Evolutionary conservation across 768 basidiomycete species (phyloP), one percentile per base, ranked within the genome.

Genomic region (Suillus subaureus): DNA sequence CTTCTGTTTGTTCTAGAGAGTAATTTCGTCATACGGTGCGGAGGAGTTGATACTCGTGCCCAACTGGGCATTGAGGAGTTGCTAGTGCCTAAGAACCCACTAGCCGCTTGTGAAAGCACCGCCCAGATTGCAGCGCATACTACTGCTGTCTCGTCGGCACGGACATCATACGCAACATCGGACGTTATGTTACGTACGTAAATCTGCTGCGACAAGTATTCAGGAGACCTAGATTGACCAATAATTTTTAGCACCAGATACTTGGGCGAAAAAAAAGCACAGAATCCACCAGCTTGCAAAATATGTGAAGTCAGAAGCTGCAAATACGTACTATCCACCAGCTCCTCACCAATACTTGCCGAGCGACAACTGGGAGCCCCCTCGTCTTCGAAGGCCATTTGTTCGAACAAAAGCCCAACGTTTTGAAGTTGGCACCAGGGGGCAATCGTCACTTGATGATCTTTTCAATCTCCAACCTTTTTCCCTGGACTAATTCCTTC

Each of bases 181-280:
- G 64, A 71, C 13, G 68, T 71, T 4, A 82, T 82, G 81, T 76
- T 76, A 62, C 78, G 81, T 82, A 73, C 66, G 77, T 70, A 64
- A 66, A 54, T 43, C 68, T 54, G 65, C 64, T 49, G 66, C 40
- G 26, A 54, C 15, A 49, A 7, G 49, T 31, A 6, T 21, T 51
- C 52, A 51, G 28, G 23, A 49, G 43, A 11, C 47, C 51, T 40
- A 28, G 1, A 58, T 28, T 43, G 49, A 62, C 70, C 40, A 72
- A 64, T 33, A 15, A 66, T 66, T 47, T 52, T 16, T 68, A 82
- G 81, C 81, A 2, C 81, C 81, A 1, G 79, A 79, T 65, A 75
- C 73, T 6, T 80, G 76, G 68, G 73, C 75, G 57, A 66, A 68
- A 69, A 71, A 65, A 11, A 4, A 39, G 26, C 5, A 16, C 3